phyloP scores from a whole-genome alignment of 2,329 filamentous ascomycete genomes.

The Beauveria pseudobassiana region DNA sequence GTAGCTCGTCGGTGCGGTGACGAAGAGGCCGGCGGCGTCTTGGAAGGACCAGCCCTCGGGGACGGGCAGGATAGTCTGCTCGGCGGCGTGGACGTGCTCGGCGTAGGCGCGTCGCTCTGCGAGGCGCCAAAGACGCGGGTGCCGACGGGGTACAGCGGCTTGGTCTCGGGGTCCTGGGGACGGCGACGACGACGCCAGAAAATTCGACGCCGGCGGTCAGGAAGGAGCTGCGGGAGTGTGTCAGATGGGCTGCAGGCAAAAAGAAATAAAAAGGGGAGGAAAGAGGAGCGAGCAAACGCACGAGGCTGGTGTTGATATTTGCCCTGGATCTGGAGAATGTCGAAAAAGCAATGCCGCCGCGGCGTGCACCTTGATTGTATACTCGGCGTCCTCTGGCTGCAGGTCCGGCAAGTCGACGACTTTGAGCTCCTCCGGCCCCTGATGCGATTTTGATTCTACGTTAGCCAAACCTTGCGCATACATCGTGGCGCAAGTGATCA shows the following conservation, averaged over 20 bases:
- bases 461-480: background rate
- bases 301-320: constrained; percentile 90
- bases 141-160: constrained; percentile 57
- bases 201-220: constrained; percentile 84
- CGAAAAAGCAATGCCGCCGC: constrained; percentile 92
- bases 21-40: constrained; percentile 82
- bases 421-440: constrained; percentile 73
- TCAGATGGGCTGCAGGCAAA: background rate
- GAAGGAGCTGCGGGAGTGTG: constrained; percentile 49
- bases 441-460: background rate
- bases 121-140: constrained; percentile 78
- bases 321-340: constrained; percentile 87
- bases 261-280: background rate
- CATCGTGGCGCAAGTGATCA: background rate
- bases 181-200: constrained; percentile 65
- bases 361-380: constrained; percentile 80
- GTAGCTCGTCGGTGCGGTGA: constrained; percentile 88
- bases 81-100: constrained; percentile 60
- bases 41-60: constrained; percentile 75
- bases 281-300: constrained; percentile 22
- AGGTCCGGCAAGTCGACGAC: constrained; percentile 72
- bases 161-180: constrained; percentile 41
- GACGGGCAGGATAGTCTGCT: constrained; percentile 62
- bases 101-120: constrained; percentile 87
- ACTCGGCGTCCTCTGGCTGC: constrained; percentile 62